These are phyloP conservation scores for Alternaria viburni DNA, from an alignment of 2,329 filamentous ascomycete genomes.

Conservation along the genomic window DNA sequence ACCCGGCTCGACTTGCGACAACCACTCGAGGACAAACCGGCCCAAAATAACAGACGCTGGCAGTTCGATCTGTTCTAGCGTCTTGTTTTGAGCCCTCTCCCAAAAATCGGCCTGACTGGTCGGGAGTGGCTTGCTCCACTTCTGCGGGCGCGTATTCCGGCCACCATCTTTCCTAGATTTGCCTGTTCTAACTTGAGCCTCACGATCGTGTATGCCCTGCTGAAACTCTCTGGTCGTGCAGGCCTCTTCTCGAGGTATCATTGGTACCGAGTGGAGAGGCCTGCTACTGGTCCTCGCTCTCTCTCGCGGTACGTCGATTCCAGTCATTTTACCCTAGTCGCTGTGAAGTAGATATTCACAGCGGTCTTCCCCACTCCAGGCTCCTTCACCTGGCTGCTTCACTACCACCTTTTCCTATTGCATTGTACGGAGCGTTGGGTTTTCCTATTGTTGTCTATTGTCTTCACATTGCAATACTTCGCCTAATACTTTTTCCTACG, in stretches of 20 bases:
- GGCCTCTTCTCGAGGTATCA: conserved; percentile 47
- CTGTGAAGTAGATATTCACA: conserved; percentile 38
- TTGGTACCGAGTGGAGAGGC: conserved; percentile 43
- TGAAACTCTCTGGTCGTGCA: conserved; percentile 51
- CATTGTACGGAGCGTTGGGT: conserved; percentile 46
- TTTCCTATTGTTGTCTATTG: conserved; percentile 31
- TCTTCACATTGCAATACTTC: conserved; percentile 11
- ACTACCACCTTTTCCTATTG: conserved; percentile 40
- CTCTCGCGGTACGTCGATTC: conserved; percentile 49
- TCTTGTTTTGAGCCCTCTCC: conserved; percentile 43
- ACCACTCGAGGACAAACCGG: conserved; percentile 37
- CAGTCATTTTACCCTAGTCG: conserved; percentile 39
- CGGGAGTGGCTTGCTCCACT: conserved; percentile 41
- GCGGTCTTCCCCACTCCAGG: conserved; percentile 15
- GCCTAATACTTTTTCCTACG: conserved; percentile 27
- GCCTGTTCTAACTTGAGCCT: conserved; percentile 51
- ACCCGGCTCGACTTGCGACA: conserved; percentile 37
- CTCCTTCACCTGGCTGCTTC: conserved; percentile 27
- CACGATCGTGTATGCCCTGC: conserved; percentile 49
- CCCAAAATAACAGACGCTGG: conserved; percentile 39
- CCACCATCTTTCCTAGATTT: conserved; percentile 42
- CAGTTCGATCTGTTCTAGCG: conserved; percentile 33
- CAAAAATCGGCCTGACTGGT: conserved; percentile 48
- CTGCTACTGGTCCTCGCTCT: conserved; percentile 48
- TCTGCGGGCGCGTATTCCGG: conserved; percentile 48